Conservation (phyloP, 2,329 filamentous ascomycete species). For the Aspergillus sp. region DNA sequence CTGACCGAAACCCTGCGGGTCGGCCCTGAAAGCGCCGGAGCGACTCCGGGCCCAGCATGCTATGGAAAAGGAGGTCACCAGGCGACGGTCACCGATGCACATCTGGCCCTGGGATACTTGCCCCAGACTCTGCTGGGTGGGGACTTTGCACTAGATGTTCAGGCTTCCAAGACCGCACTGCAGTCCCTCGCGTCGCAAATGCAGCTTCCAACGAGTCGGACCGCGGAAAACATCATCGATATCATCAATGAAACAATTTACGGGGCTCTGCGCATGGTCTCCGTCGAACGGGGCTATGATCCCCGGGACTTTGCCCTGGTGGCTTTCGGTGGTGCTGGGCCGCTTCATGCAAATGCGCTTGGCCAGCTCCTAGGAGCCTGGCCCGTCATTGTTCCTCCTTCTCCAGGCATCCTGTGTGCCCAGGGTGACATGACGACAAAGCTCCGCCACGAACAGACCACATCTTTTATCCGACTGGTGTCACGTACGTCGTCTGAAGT, state of each 20-base stretch:
- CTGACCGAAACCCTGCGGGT: constrained; percentile 42
- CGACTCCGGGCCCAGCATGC: constrained; percentile 41
- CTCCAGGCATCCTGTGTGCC: constrained; percentile 42
- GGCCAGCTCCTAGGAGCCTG: constrained; percentile 42
- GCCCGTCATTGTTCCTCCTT: constrained; percentile 45
- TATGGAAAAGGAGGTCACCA: constrained; percentile 39
- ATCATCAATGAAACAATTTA: constrained; percentile 45
- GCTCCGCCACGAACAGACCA: constrained; percentile 39
- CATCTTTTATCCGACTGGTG: constrained; percentile 37
- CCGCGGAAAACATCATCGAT: constrained; percentile 42
- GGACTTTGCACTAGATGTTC: constrained; percentile 36
- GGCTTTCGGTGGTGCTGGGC: constrained; percentile 43
- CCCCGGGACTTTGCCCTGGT: constrained; percentile 44
- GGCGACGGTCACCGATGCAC: constrained; percentile 44
- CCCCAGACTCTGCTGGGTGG: constrained; percentile 40
- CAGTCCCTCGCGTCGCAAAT: constrained; percentile 38
- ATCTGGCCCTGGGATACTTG: constrained; percentile 40
- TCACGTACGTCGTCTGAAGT: constrained; percentile 27
- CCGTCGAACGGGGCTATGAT: constrained; percentile 45
- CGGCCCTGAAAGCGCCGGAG: constrained; percentile 43
- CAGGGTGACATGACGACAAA: constrained; percentile 43
- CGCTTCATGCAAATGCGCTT: constrained; percentile 43
- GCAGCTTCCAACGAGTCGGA: constrained; percentile 33
- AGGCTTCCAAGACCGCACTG: constrained; percentile 34
- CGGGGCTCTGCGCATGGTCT: constrained; percentile 42